These are phyloP conservation scores for Ophiosphaerella narmari DNA, from an alignment of 2,329 filamentous ascomycete genomes.

Conservation along the genomic window DNA sequence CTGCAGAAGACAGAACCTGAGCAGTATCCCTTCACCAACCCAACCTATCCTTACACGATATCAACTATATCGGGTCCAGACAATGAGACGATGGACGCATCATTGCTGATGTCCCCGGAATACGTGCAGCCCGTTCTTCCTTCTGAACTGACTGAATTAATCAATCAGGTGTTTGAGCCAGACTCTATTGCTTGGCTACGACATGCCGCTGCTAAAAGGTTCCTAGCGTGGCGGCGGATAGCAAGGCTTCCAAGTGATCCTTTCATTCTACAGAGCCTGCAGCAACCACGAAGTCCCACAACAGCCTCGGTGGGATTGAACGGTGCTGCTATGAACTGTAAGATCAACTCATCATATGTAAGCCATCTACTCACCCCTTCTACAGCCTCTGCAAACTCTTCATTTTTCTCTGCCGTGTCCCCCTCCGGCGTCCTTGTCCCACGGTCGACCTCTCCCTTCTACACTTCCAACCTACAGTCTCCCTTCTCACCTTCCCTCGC, in stretches of 20 bases:
- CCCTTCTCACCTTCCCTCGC: conserved; percentile 44
- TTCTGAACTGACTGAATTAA: conserved; percentile 73
- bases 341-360: neutral
- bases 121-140: conserved; percentile 80
- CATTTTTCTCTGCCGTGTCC: conserved; percentile 40
- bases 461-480: conserved; percentile 40
- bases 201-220: conserved; percentile 81
- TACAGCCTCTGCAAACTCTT: conserved; percentile 40
- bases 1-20: conserved; percentile 15
- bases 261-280: conserved; percentile 30
- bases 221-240: conserved; percentile 69
- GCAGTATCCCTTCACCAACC: conserved; percentile 35
- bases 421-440: conserved; percentile 47
- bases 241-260: conserved; percentile 37
- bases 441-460: conserved; percentile 41
- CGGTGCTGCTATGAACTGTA: conserved; percentile 31
- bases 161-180: conserved; percentile 75
- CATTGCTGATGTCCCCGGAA: conserved; percentile 87
- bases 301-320: conserved; percentile 38
- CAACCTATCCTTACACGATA: conserved; percentile 68
- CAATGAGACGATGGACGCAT: conserved; percentile 86
- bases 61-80: conserved; percentile 76
- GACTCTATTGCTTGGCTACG: conserved; percentile 81
- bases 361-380: conserved; percentile 17
- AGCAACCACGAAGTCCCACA: conserved; percentile 30